Conservation (phyloP, 805 yeast genomes). For the Ogataea sp. region DNA sequence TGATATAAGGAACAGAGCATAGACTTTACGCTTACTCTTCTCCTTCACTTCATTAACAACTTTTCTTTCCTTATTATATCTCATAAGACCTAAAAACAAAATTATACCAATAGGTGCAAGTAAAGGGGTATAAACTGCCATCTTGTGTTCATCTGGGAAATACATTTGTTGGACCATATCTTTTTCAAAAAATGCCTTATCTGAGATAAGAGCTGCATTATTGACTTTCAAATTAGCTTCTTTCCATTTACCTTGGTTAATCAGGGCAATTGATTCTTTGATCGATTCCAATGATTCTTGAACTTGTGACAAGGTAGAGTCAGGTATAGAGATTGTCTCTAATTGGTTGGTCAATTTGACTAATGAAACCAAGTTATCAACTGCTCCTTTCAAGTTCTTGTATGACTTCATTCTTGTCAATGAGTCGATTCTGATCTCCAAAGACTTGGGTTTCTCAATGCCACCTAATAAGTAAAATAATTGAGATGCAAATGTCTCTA, state of each 20-base stretch:
- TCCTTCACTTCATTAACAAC: neutral
- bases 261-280: constrained; percentile 26
- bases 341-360: constrained; percentile 60
- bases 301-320: constrained; percentile 54
- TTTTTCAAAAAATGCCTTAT: constrained; percentile 82
- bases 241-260: constrained; percentile 26
- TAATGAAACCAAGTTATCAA: constrained; percentile 67
- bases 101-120: constrained; percentile 81
- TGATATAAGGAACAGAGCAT: too few species aligned
- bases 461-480: constrained; percentile 67
- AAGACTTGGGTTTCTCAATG: constrained; percentile 48
- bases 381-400: constrained; percentile 51
- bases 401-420: constrained; percentile 51
- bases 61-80: constrained; percentile 30
- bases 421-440: constrained; percentile 56
- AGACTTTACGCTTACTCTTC: neutral
- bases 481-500: constrained; percentile 70
- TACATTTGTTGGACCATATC: constrained; percentile 93
- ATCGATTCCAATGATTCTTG: constrained; percentile 37
- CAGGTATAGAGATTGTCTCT: constrained; percentile 78
- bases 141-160: constrained; percentile 91
- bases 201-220: constrained; percentile 51
- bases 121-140: constrained; percentile 88
- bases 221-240: constrained; percentile 34
- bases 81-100: constrained; percentile 39